Percentiles rank a stretch among this genome's conserved stretches.
These are phyloP conservation scores for Kalaharituber pfeilii DNA, from an alignment of 2,329 filamentous ascomycete species.

Conservation along the genomic window DNA sequence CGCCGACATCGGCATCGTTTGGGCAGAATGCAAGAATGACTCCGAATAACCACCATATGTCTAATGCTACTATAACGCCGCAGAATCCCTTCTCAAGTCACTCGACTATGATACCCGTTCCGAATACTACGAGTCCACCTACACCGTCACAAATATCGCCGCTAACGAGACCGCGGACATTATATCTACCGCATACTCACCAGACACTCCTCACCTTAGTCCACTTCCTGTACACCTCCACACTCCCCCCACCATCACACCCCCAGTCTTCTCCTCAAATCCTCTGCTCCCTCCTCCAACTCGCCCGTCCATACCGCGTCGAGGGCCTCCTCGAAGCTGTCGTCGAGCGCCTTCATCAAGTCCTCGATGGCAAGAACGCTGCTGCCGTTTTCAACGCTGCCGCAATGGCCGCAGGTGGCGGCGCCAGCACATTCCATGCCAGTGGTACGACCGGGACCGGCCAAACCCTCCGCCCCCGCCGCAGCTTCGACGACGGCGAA, in stretches of 20 bases:
- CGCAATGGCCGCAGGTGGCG: slow-evolving; percentile 91
- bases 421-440: slow-evolving; percentile 37
- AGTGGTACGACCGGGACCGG: background rate
- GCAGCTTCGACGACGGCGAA: slow-evolving; percentile 14
- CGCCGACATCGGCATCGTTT: slow-evolving; percentile 53
- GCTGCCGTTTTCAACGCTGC: slow-evolving; percentile 96
- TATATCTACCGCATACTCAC: slow-evolving; percentile 85
- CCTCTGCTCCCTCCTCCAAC: slow-evolving; percentile 81
- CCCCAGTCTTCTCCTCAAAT: slow-evolving; percentile 84
- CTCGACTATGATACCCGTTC: background rate
- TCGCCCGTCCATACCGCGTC: slow-evolving; percentile 81
- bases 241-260: slow-evolving; percentile 58
- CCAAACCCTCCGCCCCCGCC: background rate
- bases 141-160: slow-evolving; percentile 15
- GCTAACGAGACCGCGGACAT: slow-evolving; percentile 54
- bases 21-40: slow-evolving; percentile 6
- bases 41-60: slow-evolving; percentile 1
- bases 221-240: slow-evolving; percentile 85
- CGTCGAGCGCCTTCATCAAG: slow-evolving; percentile 72
- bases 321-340: slow-evolving; percentile 85
- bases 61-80: slow-evolving; percentile 11
- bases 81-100: slow-evolving; percentile 24
- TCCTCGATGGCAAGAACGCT: slow-evolving; percentile 83
- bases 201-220: slow-evolving; percentile 78
- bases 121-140: slow-evolving; percentile 4